phyloP scores from a whole-genome alignment of 306 rosid genomes.

The Pueraria montana region DNA sequence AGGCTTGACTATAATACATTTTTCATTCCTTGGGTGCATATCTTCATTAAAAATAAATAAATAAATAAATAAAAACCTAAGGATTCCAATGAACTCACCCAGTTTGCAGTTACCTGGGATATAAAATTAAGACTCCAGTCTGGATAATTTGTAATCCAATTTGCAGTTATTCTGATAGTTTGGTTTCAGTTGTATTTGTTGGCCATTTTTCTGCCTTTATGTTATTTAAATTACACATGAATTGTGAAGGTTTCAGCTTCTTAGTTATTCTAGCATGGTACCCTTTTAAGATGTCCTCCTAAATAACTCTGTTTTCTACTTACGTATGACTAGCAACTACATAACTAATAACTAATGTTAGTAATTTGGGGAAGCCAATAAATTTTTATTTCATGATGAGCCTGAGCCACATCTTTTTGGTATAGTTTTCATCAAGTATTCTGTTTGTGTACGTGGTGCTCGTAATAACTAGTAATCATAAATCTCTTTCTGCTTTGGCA shows the following conservation, averaged over 20 bases:
- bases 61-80: not conserved
- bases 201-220: not conserved
- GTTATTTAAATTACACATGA: constrained; percentile 5
- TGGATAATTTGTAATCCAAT: not conserved
- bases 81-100: not conserved
- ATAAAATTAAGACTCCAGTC: not conserved
- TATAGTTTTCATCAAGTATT: not conserved
- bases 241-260: not conserved
- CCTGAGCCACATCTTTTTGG: not conserved
- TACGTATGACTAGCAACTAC: not conserved
- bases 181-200: not conserved
- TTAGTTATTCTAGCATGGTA: constrained; percentile 13
- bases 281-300: not conserved
- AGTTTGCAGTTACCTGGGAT: not conserved
- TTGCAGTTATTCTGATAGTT: constrained; percentile 10
- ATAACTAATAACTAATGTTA: not conserved
- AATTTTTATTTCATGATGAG: not conserved
- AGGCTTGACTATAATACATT: not conserved
- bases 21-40: not conserved
- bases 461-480: not conserved
- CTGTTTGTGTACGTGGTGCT: constrained; percentile 2
- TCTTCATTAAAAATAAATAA: not conserved
- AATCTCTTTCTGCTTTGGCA: constrained; percentile 53
- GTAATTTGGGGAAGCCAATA: not conserved
- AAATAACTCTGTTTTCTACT: not conserved